phyloP scores from a whole-genome alignment of 306 rosid genomes.

The Inga laurina region DNA sequence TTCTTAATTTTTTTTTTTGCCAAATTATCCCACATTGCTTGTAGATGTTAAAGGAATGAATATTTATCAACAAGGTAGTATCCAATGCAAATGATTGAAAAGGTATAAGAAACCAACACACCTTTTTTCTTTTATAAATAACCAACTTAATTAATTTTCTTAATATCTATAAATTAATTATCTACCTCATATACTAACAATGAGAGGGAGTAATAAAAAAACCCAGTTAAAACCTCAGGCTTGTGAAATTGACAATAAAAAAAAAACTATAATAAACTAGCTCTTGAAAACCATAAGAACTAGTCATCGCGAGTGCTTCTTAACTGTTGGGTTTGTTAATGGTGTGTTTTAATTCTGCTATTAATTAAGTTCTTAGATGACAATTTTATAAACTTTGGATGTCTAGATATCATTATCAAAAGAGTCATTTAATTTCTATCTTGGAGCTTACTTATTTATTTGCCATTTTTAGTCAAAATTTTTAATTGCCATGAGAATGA shows the following conservation, averaged over 20 bases:
- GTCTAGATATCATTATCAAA: background rate
- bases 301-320: background rate
- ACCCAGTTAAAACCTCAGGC: background rate
- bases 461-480: background rate
- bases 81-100: no score
- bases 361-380: background rate
- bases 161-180: no score
- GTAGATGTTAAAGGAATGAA: no score
- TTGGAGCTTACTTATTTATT: background rate
- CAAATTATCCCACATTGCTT: no score
- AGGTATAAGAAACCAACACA: no score
- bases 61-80: no score
- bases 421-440: background rate
- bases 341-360: background rate
- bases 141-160: no score
- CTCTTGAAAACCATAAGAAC: background rate
- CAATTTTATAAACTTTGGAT: background rate
- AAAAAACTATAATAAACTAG: background rate
- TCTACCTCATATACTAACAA: no score
- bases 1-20: no score
- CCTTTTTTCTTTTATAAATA: no score
- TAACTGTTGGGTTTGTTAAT: background rate
- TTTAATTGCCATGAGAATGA: background rate
- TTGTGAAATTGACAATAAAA: background rate
- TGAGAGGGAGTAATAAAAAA: background rate